Percentiles rank a stretch among this genome's conserved stretches.
Evolutionary conservation across 768 basidiomycete species (phyloP).

Genomic region (Pleurotus eryngii): DNA sequence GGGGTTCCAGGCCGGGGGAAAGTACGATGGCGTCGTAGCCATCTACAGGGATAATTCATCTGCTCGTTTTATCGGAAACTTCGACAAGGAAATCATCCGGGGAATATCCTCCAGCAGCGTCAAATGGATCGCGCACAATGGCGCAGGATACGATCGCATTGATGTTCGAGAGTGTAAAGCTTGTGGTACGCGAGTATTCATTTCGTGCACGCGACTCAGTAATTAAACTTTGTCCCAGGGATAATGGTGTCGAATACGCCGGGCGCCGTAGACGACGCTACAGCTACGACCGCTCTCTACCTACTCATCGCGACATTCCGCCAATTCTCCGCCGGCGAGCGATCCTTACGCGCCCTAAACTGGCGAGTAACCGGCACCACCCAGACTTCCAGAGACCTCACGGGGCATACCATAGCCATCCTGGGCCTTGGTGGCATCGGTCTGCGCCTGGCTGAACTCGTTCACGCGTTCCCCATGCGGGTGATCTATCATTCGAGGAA

Average conservation of each 20-base stretch:
- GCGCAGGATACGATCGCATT: conserved; percentile 90
- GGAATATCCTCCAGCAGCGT: conserved; percentile 64
- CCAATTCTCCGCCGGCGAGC: conserved; percentile 67
- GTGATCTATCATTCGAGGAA: conserved; percentile 77
- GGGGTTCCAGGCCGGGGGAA: conserved; percentile 60
- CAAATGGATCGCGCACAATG: conserved; percentile 90
- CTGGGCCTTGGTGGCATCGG: conserved; percentile 81
- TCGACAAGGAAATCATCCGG: conserved; percentile 75
- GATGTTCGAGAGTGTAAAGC: conserved; percentile 72
- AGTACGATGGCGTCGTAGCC: conserved; percentile 68
- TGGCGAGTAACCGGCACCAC: conserved; percentile 60
- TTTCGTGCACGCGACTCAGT: not conserved
- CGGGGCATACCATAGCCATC: conserved; percentile 66
- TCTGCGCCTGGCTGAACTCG: conserved; percentile 63
- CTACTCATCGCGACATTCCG: conserved; percentile 76
- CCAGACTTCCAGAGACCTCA: conserved; percentile 55
- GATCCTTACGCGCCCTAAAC: conserved; percentile 47
- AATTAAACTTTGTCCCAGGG: conserved; percentile 32
- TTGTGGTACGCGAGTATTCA: conserved; percentile 42
- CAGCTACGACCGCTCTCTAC: conserved; percentile 85
- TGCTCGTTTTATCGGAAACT: conserved; percentile 62
- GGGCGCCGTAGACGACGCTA: conserved; percentile 86
- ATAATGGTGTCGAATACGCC: conserved; percentile 87
- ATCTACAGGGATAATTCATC: conserved; percentile 80
- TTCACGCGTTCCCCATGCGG: conserved; percentile 84